Base-by-base conservation (phyloP, 2,329 filamentous ascomycete species). In the Ascomycota sp. region DNA sequence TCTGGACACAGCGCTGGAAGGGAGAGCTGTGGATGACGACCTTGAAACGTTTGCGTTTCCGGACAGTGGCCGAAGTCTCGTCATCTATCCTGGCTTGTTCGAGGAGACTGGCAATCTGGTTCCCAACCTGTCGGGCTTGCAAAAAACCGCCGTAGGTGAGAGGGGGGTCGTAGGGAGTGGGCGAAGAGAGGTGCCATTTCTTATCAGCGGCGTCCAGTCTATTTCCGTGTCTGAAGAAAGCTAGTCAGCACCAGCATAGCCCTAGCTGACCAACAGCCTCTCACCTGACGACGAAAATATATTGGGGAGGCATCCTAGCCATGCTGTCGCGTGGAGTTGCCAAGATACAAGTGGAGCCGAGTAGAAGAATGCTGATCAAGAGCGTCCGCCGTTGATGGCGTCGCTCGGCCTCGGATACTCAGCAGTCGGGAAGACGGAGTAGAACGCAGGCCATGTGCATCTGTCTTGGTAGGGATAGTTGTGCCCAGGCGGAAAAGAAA, bases 151-250 rank as follows among this genome's bases (percentile, higher is more conserved):
- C 80, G 50, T 93, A 95, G 3, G 84, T 92, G 37, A 98, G 64
- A 33, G 89, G 89, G 42, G 89, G 81, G 43, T 98, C 86, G 61
- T 95, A 98, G 2, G 89, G 89, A 6, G 82, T 84, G 1, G 84
- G 79, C 6, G 89, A 92, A 25, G 79, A 78, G 35, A 92, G 66
- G 53, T 93, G 82, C 89, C 89, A 98, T 53, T 81, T 72, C 51
- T 84, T 83, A 62, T 98, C 84, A 40, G 84, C 83, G 36, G 82
- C 82, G 53, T 98, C 89, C 37, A 98, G 75, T 43, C 89, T 77
- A 45, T 84, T 80, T 48, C 89, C 89, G 55, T 98, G 89, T 56
- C 89, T 75, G 38, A 29, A 27, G 30, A 9, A 13, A n/a, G 36
- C 9, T 25, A 32, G 25, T 28, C 10, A 29, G 21, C 24, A 32